Evolutionary conservation across 2,329 filamentous ascomycete species (phyloP).

Genomic region (Lanzia echinophila): DNA sequence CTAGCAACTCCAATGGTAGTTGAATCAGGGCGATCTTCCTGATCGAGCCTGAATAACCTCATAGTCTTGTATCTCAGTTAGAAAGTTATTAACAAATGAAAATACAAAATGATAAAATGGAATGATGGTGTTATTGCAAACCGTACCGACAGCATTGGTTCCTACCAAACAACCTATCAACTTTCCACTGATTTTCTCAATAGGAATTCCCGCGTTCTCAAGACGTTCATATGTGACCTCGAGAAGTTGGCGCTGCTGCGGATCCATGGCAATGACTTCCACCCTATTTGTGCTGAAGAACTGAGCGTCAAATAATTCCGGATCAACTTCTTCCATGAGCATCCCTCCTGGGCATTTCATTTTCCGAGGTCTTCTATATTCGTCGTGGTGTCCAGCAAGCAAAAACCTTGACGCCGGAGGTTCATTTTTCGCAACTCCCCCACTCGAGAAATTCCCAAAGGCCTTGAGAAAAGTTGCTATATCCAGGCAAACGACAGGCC

Average conservation of each 20-base stretch:
- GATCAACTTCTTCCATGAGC: slow-evolving; percentile 38
- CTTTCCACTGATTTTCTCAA: slow-evolving; percentile 13
- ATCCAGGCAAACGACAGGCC: slow-evolving; percentile 34
- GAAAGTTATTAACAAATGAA: slow-evolving; percentile 13
- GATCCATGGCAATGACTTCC: slow-evolving; percentile 35
- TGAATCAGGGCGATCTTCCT: slow-evolving; percentile 12
- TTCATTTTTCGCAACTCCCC: slow-evolving; percentile 59
- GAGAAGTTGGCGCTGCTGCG: slow-evolving; percentile 35
- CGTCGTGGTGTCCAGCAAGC: slow-evolving; percentile 59
- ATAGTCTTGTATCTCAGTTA: slow-evolving; percentile 9
- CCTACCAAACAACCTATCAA: slow-evolving; percentile 14
- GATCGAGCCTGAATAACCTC: slow-evolving; percentile 13
- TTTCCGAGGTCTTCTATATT: slow-evolving; percentile 58
- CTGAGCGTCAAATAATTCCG: slow-evolving; percentile 32
- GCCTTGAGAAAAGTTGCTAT: slow-evolving; percentile 25
- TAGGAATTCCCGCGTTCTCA: slow-evolving; percentile 16
- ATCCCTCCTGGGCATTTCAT: slow-evolving; percentile 68
- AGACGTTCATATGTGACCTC: slow-evolving; percentile 60
- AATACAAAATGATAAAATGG: slow-evolving; percentile 11
- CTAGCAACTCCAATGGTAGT: slow-evolving; percentile 9
- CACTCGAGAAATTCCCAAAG: slow-evolving; percentile 48
- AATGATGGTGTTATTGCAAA: slow-evolving; percentile 24
- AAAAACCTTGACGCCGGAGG: slow-evolving; percentile 62
- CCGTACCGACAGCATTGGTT: slow-evolving; percentile 22
- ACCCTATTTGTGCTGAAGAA: slow-evolving; percentile 35